Conservation (phyloP, 306 rosid species). For the Pyrus betulifolia region DNA sequence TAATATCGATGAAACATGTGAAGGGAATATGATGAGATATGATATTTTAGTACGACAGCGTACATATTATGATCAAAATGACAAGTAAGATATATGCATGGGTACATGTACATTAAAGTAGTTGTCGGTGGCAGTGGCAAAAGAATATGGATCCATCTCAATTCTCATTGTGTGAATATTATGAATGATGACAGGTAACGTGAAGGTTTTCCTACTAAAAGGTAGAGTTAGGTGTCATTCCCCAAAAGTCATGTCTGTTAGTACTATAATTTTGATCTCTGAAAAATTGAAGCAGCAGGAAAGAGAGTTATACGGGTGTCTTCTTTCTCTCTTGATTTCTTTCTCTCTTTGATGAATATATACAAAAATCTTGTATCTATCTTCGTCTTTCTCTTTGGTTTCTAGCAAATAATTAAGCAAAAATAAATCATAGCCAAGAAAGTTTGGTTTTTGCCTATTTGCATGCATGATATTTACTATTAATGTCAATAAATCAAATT, state of each 20-base stretch:
- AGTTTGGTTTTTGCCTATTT: neutral
- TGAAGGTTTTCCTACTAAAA: constrained; percentile 28
- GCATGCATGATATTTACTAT: neutral
- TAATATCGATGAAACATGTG: neutral
- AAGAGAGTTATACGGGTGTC: constrained; percentile 38
- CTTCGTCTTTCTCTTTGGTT: constrained; percentile 31
- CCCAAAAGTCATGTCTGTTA: constrained; percentile 28
- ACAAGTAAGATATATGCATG: neutral
- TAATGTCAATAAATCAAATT: neutral
- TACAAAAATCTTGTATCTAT: constrained; percentile 20
- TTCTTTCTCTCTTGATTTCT: constrained; percentile 18
- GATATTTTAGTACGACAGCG: neutral
- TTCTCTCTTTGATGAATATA: constrained; percentile 21
- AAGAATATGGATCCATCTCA: neutral
- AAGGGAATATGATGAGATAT: neutral
- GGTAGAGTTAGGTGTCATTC: constrained; percentile 43
- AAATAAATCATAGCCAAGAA: neutral
- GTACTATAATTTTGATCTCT: constrained; percentile 22
- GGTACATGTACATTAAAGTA: neutral
- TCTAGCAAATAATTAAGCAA: constrained; percentile 21
- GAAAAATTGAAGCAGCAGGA: constrained; percentile 12
- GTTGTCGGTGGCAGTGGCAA: neutral
- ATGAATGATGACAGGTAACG: constrained; percentile 40
- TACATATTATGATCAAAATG: neutral
- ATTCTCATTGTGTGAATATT: constrained; percentile 3